Conservation (phyloP, 495 filamentous ascomycete genomes). For the Penicillium nucicola region DNA sequence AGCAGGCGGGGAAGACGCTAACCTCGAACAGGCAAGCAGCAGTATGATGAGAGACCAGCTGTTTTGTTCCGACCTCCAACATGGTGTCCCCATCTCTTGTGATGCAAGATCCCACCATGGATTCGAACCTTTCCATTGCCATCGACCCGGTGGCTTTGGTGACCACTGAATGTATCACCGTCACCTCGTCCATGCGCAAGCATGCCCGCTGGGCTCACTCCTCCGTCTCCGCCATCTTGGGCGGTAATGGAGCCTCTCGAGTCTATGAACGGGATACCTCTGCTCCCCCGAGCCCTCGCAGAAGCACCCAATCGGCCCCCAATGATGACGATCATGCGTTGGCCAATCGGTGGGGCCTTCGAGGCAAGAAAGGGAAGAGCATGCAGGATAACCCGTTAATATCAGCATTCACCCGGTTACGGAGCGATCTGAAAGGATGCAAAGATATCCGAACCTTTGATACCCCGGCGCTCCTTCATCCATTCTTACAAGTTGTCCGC, state of each 20-base stretch:
- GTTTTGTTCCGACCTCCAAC: conserved; percentile 20
- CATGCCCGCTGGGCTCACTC: conserved; percentile 95
- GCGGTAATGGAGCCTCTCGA: conserved; percentile 62
- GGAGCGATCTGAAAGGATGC: conserved; percentile 86
- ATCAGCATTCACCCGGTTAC: conserved; percentile 85
- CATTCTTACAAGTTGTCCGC: conserved; percentile 95
- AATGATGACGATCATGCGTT: conserved; percentile 50
- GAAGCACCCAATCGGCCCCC: conserved; percentile 17
- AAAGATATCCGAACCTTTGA: conserved; percentile 91
- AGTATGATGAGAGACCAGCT: conserved; percentile 30
- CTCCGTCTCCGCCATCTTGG: conserved; percentile 92
- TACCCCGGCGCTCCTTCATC: conserved; percentile 84
- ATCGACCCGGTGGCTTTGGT: conserved; percentile 93
- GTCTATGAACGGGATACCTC: conserved; percentile 44
- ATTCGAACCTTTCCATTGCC: conserved; percentile 60
- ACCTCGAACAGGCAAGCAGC: conserved; percentile 22
- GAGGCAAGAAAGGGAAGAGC: conserved; percentile 96
- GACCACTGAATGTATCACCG: conserved; percentile 97
- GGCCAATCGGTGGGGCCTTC: conserved; percentile 76
- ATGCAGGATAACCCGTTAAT: conserved; percentile 98
- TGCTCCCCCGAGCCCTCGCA: conserved; percentile 36
- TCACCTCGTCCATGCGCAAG: conserved; percentile 98
- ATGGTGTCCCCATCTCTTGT: conserved; percentile 23
- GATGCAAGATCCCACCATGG: conserved; percentile 31
- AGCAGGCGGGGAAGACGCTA: conserved; percentile 24